Evolutionary conservation across 148 eudicot genomes (phyloP).

Genomic region (Pouteria glomerata): DNA sequence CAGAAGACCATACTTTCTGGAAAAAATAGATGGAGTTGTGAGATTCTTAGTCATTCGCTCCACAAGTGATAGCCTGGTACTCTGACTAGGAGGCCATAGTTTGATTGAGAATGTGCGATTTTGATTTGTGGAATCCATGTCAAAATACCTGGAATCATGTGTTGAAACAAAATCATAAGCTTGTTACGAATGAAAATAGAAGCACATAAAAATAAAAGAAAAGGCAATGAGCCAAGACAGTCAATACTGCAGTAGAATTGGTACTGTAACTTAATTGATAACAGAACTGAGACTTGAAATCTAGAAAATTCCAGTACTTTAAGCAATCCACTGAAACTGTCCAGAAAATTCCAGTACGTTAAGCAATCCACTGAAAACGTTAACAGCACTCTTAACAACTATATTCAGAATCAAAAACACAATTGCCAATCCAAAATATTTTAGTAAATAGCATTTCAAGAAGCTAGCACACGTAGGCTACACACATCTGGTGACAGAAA

Average conservation of each 20-base stretch:
- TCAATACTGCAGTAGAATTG: background rate
- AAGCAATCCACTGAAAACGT: background rate
- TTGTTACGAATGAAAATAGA: background rate
- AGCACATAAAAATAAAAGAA: background rate
- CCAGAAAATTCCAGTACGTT: background rate
- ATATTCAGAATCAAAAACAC: background rate
- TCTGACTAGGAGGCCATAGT: constrained; percentile 75
- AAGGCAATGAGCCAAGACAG: background rate
- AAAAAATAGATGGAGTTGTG: constrained; percentile 57
- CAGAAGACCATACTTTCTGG: constrained; percentile 68
- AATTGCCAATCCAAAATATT: background rate
- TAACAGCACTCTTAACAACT: background rate
- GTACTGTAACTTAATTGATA: too few relatives aligned
- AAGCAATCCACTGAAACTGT: background rate
- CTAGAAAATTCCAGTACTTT: background rate
- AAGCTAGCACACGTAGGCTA: background rate
- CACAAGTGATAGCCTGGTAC: constrained; percentile 62
- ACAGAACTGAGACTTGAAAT: background rate
- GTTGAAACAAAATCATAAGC: constrained; percentile 1
- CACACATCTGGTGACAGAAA: background rate
- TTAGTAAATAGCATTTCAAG: background rate
- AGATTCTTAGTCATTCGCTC: constrained; percentile 70
- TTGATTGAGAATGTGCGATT: constrained; percentile 45
- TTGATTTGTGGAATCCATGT: constrained; percentile 41
- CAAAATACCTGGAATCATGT: constrained; percentile 23